Base-by-base conservation (phyloP, 768 basidiomycete genomes). In the Exsudoporus frostii region DNA sequence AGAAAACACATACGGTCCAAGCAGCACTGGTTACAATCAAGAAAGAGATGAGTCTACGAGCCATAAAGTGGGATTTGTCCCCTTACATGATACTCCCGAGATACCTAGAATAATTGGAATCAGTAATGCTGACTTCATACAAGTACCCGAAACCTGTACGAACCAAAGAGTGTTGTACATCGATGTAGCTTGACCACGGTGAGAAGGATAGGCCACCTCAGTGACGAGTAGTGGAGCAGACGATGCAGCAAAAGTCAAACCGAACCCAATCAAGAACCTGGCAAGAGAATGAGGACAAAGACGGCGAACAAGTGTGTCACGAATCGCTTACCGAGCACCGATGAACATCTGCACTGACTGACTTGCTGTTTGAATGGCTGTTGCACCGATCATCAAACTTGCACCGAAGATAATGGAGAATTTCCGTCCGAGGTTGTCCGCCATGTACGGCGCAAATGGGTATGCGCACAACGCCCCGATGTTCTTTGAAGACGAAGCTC, bases 401-500 rank as follows among this genome's bases (percentile, higher is more conserved):
- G 42, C 42, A 27, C 42, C 25, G 10, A 43, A 43, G n/a, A 43
- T 13, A 19, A 43, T 29, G 20, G 45, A 20, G 32, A 17, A 45
- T 45, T 33, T 45, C 20, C 20, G 32, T 45, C 45, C 20, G 32
- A 45, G 45, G n/a, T n/a, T 25, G 11, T 43, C 42, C 7, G 42
- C 6, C 42, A 43, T 43, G 25, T 43, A 43, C 11, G 25, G 42
- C 1, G 42, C 42, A 43, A 43, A 43, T 3, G 25, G 42, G 42
- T 43, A 43, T 29, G 42, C 25, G 11, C 42, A 43, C 25, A 43
- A 7, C 11, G 42, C 27, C 10, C 42, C 42, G 2, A 43, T 43
- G 11, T 15, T 43, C 32, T 45, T 78, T 32, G 22, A 38, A 25
- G 30, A 34, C 17, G 11, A 44, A 4, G 19, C 5, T 48, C 42